Evolutionary conservation across 2,329 filamentous ascomycete genomes (phyloP), one percentile per base, ranked within the genome.

Genomic region (Botrytis fragariae): DNA sequence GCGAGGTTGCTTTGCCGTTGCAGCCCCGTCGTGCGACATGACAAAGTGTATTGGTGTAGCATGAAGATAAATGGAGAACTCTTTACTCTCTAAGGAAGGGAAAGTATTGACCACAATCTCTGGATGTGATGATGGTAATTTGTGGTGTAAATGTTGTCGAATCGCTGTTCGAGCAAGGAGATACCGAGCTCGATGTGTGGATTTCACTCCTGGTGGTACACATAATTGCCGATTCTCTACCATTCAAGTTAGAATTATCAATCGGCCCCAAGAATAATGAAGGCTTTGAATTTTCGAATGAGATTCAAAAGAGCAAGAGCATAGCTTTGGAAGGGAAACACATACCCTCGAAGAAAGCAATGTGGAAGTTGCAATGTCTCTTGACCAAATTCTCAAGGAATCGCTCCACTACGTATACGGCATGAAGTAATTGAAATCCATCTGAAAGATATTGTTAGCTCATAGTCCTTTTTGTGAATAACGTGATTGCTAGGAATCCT

Each of bases 391-490:
- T 85, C 60, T 84, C 81, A 1, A 94, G 84, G 76, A 93, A 90
- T 12, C 83, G 84, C 80, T 95, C 92, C 0, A 93, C 88, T 1
- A 88, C 86, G 79, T 92, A 91, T 6, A 90, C 86, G 0, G 90
- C 91, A 80, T 94, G 92, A 0, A 94, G 84, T 10, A 94, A 80
- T 80, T 94, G 92, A 73, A 92, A 91, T 0, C 91, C 92, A 68
- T 84, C 85, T 87, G 75, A 3, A 18, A 32, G n/a, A 44, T 54
- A 8, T 25, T 32, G 62, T 79, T 75, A 79, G 77, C 69, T 51
- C 72, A 61, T 25, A 61, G 37, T 57, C 37, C 37, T 35, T 48
- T 62, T 51, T 48, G 32, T 12, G 5, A 48, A 39, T 44, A 35
- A 42, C 35, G 37, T 35, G 25, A 45, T 45, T n/a, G 14, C n/a